Evolutionary conservation across 2,329 filamentous ascomycete species (phyloP).

Genomic region (Phoma sp.): DNA sequence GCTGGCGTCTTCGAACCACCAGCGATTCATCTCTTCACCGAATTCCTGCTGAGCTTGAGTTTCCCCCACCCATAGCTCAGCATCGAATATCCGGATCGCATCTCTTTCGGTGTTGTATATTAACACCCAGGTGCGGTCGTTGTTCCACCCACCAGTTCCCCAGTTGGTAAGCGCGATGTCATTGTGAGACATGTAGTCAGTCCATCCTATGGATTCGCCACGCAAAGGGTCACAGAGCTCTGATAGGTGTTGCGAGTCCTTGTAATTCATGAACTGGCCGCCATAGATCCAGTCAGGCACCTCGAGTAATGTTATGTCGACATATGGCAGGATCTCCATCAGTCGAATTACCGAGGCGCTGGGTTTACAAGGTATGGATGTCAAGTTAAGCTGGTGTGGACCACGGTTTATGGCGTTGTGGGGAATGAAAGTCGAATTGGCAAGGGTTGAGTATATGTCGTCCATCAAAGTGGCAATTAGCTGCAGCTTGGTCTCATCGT

Average conservation of each 20-base stretch:
- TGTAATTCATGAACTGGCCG: slow-evolving; percentile 23
- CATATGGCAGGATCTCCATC: slow-evolving; percentile 26
- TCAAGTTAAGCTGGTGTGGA: slow-evolving; percentile 23
- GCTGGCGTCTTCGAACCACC: slow-evolving; percentile 9
- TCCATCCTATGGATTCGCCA: slow-evolving; percentile 1
- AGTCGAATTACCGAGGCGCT: slow-evolving; percentile 18
- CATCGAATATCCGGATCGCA: slow-evolving; percentile 20
- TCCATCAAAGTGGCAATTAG: slow-evolving; percentile 21
- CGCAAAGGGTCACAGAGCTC: slow-evolving; percentile 10
- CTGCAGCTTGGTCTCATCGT: slow-evolving; percentile 17
- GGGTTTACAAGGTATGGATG: slow-evolving; percentile 17
- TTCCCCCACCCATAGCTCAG: slow-evolving; percentile 7
- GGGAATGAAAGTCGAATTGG: slow-evolving; percentile 23
- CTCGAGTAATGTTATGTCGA: slow-evolving; percentile 11
- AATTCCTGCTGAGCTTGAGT: not conserved
- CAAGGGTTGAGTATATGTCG: slow-evolving; percentile 20
- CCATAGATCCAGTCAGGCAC: slow-evolving; percentile 21
- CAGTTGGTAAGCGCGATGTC: slow-evolving; percentile 19
- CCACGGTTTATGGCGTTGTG: slow-evolving; percentile 20
- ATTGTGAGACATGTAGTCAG: slow-evolving; percentile 11
- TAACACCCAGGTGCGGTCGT: slow-evolving; percentile 17
- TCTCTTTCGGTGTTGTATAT: slow-evolving; percentile 22
- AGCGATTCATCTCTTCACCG: not conserved
- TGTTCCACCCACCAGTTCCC: slow-evolving; percentile 22
- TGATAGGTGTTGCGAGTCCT: slow-evolving; percentile 8